A percentile compares a stretch with the other conserved stretches of the same genome.
Conservation (phyloP, 768 basidiomycete genomes). For the Amyloporia xantha region DNA sequence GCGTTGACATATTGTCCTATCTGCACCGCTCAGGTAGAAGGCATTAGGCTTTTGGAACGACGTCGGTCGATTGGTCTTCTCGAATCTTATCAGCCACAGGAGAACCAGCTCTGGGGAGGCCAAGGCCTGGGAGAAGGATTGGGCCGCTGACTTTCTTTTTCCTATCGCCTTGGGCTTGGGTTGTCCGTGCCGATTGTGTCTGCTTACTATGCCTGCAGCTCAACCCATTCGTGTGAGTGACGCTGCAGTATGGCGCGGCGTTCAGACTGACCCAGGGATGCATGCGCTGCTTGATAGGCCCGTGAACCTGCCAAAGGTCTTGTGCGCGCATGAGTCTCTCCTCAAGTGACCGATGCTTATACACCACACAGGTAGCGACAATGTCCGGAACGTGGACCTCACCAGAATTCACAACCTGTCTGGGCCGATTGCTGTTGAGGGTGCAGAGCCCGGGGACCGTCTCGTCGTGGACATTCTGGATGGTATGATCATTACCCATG, state of each 20-base stretch:
- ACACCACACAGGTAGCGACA: conserved; percentile 46
- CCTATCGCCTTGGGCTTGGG: conserved; percentile 18
- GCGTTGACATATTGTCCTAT: too few relatives aligned
- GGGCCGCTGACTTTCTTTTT: neutral
- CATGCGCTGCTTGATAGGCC: conserved; percentile 27
- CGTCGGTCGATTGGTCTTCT: neutral
- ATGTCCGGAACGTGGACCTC: conserved; percentile 59
- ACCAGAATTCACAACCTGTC: conserved; percentile 68
- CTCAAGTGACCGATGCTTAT: neutral
- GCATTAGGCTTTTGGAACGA: neutral
- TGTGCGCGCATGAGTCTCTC: conserved; percentile 35
- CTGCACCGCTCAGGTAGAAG: neutral
- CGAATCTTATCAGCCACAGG: neutral
- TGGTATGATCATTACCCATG: conserved; percentile 30
- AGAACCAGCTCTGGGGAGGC: neutral
- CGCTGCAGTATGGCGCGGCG: too few relatives aligned
- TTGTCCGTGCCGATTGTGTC: neutral
- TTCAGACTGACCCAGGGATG: too few relatives aligned
- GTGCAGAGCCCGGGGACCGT: conserved; percentile 73
- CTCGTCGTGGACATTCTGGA: conserved; percentile 78
- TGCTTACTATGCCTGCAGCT: conserved; percentile 32
- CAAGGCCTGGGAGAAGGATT: neutral
- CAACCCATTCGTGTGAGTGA: conserved; percentile 60
- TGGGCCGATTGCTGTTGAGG: conserved; percentile 69
- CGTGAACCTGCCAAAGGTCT: conserved; percentile 51